phyloP scores from a whole-genome alignment of 495 filamentous ascomycete genomes.

The Xylaria longipes region DNA sequence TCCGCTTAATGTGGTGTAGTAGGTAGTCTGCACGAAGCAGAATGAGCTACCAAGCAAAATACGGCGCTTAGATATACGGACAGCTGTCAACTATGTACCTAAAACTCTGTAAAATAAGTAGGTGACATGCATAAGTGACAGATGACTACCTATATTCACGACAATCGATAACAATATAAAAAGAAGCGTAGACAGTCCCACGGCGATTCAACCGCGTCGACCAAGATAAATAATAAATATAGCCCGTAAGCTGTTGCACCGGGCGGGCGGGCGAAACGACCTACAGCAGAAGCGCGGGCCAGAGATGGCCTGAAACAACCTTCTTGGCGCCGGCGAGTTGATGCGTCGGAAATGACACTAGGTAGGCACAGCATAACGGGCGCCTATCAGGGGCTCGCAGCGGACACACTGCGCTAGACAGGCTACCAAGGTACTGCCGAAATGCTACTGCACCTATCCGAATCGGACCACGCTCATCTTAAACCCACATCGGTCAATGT shows the following conservation, averaged over 20 bases:
- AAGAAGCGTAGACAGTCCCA: too few species aligned
- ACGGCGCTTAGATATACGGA: too few species aligned
- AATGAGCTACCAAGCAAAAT: too few species aligned
- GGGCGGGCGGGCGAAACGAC: not conserved
- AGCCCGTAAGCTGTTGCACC: not conserved
- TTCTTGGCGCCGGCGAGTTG: not conserved
- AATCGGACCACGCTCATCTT: conserved; percentile 20
- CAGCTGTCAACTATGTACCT: not conserved
- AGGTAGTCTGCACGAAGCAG: too few species aligned
- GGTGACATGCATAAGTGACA: not conserved
- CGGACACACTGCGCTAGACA: not conserved
- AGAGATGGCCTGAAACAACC: conserved; percentile 9
- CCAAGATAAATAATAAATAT: not conserved
- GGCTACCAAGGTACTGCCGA: not conserved
- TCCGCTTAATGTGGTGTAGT: too few species aligned
- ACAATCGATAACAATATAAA: not conserved
- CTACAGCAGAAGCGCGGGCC: conserved; percentile 1
- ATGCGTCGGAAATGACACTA: not conserved
- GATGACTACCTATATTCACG: not conserved
- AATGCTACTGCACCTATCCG: conserved; percentile 14
- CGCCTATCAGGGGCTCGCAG: not conserved
- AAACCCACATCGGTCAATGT: not conserved
- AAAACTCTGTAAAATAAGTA: too few species aligned
- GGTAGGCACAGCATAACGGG: not conserved
- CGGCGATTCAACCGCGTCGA: too few species aligned